Percentiles rank a stretch among this genome's conserved stretches.
These are phyloP conservation scores for Citrullus mucosospermus DNA, from an alignment of 306 rosid genomes.

Conservation along the genomic window DNA sequence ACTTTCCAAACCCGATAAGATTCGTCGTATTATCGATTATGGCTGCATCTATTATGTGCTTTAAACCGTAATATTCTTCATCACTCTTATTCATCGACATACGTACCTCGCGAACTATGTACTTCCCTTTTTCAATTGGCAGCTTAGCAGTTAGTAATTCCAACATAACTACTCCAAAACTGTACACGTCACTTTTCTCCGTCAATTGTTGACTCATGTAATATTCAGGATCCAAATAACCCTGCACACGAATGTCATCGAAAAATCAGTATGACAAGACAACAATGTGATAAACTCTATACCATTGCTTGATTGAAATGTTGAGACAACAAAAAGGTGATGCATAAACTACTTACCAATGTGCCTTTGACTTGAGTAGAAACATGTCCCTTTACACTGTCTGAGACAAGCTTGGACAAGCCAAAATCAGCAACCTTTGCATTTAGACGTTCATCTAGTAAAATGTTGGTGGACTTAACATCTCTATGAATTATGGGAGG, in stretches of 20 bases:
- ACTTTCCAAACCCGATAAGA: slow-evolving; percentile 49
- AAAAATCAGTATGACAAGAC: neutral
- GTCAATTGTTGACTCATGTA: slow-evolving; percentile 85
- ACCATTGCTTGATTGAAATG: neutral
- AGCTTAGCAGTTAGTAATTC: slow-evolving; percentile 76
- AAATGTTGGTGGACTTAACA: slow-evolving; percentile 69
- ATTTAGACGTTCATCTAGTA: slow-evolving; percentile 62
- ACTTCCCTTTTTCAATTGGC: slow-evolving; percentile 81
- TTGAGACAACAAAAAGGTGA: neutral
- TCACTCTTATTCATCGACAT: slow-evolving; percentile 33
- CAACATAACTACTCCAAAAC: slow-evolving; percentile 85
- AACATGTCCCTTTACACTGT: slow-evolving; percentile 72
- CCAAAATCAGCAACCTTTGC: slow-evolving; percentile 99
- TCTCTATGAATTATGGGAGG: slow-evolving; percentile 98
- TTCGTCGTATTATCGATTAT: slow-evolving; percentile 33
- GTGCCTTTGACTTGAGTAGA: slow-evolving; percentile 97
- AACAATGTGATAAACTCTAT: neutral
- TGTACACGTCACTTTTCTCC: slow-evolving; percentile 88
- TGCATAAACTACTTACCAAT: slow-evolving; percentile 34
- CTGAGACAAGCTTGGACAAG: slow-evolving; percentile 68
- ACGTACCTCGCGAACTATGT: slow-evolving; percentile 58
- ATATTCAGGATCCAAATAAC: slow-evolving; percentile 89
- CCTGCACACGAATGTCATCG: slow-evolving; percentile 30
- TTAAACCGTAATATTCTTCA: slow-evolving; percentile 49
- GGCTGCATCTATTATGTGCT: slow-evolving; percentile 43